Evolutionary conservation across 1,139 yeast genomes (phyloP).

Genomic region (Spencermartinsiella ligniputridi): DNA sequence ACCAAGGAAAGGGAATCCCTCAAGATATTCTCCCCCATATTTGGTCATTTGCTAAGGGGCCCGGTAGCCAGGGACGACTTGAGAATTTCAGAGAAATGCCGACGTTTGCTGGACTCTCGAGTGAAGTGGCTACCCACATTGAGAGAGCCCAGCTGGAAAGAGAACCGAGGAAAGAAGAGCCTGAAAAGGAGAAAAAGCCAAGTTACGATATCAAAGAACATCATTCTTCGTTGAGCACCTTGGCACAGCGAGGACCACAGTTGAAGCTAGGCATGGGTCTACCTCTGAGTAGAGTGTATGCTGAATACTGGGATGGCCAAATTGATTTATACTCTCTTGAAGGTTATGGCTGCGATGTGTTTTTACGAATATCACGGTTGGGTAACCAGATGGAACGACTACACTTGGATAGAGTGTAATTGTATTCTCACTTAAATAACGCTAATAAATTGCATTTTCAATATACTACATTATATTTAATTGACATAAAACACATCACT

Average conservation of each 20-base stretch:
- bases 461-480: too few relatives aligned
- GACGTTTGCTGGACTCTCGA: slow-evolving; percentile 34
- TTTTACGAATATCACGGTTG: slow-evolving; percentile 68
- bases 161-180: neutral
- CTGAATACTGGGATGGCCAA: slow-evolving; percentile 95
- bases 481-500: too few relatives aligned
- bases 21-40: slow-evolving; percentile 54
- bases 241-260: slow-evolving; percentile 68
- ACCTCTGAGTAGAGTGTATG: slow-evolving; percentile 87
- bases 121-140: slow-evolving; percentile 19
- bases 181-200: neutral
- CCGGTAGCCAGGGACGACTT: slow-evolving; percentile 28
- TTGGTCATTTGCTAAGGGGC: slow-evolving; percentile 65
- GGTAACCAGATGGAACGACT: slow-evolving; percentile 62
- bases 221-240: slow-evolving; percentile 43
- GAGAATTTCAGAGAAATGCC: slow-evolving; percentile 35
- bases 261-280: slow-evolving; percentile 79
- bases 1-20: slow-evolving; percentile 82
- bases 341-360: slow-evolving; percentile 90
- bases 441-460: neutral
- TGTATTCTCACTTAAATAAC: too few relatives aligned
- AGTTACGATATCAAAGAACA: neutral
- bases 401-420: slow-evolving; percentile 69
- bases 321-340: slow-evolving; percentile 76
- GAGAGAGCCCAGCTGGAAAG: slow-evolving; percentile 14